Conservation (phyloP, 345 rosid species). For the Cardamine resedifolia region DNA sequence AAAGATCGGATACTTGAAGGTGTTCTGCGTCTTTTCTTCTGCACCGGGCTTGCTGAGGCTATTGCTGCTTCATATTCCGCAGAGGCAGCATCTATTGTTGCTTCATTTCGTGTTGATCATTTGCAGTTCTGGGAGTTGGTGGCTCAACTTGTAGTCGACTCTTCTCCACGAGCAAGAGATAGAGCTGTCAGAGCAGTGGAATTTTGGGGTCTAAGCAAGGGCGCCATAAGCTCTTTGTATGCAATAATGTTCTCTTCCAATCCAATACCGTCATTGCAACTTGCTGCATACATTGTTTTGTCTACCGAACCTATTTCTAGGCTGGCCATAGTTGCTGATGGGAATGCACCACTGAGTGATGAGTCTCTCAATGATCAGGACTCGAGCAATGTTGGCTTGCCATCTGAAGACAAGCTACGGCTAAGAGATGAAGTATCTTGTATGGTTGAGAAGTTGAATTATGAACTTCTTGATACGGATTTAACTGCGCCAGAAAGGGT, state of each 20-base stretch:
- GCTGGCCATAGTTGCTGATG: slow-evolving; percentile 62
- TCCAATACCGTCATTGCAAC: slow-evolving; percentile 66
- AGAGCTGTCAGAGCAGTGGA: slow-evolving; percentile 85
- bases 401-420: slow-evolving; percentile 56
- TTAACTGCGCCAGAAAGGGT: slow-evolving; percentile 72
- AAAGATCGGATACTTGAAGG: slow-evolving; percentile 74
- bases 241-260: slow-evolving; percentile 72
- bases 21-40: slow-evolving; percentile 82
- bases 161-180: slow-evolving; percentile 65
- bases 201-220: slow-evolving; percentile 86
- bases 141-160: slow-evolving; percentile 58
- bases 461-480: slow-evolving; percentile 72
- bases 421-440: slow-evolving; percentile 67
- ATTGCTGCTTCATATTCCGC: slow-evolving; percentile 56
- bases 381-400: slow-evolving; percentile 38
- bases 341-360: slow-evolving; percentile 36
- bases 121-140: slow-evolving; percentile 77
- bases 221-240: slow-evolving; percentile 78
- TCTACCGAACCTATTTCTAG: slow-evolving; percentile 76
- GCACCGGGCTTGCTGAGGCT: slow-evolving; percentile 87
- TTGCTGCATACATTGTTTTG: slow-evolving; percentile 80
- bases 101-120: slow-evolving; percentile 58
- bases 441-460: slow-evolving; percentile 66
- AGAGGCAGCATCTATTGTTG: slow-evolving; percentile 68
- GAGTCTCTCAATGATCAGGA: slow-evolving; percentile 47